Evolutionary conservation across 164 flowering plant genomes (phyloP).

Genomic region (Tetrastigma voinierianum): DNA sequence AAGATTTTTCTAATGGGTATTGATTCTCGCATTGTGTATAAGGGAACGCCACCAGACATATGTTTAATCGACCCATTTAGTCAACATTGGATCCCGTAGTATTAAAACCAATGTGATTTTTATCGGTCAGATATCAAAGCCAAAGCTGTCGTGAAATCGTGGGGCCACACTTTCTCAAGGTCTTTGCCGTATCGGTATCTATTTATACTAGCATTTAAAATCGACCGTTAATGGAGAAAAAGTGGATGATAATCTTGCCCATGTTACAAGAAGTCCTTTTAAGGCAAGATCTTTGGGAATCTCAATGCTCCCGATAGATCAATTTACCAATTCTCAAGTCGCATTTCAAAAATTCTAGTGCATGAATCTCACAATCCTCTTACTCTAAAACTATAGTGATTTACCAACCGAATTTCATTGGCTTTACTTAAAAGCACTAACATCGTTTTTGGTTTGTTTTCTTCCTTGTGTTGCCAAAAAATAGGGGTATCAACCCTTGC

Average conservation of each 20-base stretch:
- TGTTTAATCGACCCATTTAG: constrained; percentile 64
- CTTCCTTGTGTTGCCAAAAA: too few relatives aligned
- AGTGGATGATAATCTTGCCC: neutral
- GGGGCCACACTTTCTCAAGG: constrained; percentile 83
- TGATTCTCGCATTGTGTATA: constrained; percentile 43
- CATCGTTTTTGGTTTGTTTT: too few relatives aligned
- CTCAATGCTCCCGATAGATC: too few relatives aligned
- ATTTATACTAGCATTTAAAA: constrained; percentile 8
- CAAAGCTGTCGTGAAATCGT: constrained; percentile 48
- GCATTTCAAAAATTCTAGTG: too few relatives aligned
- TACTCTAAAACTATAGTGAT: too few relatives aligned
- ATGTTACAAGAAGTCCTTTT: neutral
- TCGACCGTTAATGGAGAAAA: neutral
- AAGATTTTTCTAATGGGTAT: constrained; percentile 6
- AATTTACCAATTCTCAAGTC: too few relatives aligned
- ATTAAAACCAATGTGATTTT: constrained; percentile 59
- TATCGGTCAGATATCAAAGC: constrained; percentile 43
- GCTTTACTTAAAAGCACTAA: too few relatives aligned
- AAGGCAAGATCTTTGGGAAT: constrained; percentile 2
- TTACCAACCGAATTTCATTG: too few relatives aligned
- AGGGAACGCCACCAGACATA: constrained; percentile 39
- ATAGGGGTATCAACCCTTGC: too few relatives aligned
- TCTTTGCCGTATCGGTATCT: constrained; percentile 25
- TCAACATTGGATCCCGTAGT: constrained; percentile 64
- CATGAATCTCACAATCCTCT: too few relatives aligned